phyloP scores from a whole-genome alignment of 2,329 filamentous ascomycete genomes.

The Macrophomina tecta region DNA sequence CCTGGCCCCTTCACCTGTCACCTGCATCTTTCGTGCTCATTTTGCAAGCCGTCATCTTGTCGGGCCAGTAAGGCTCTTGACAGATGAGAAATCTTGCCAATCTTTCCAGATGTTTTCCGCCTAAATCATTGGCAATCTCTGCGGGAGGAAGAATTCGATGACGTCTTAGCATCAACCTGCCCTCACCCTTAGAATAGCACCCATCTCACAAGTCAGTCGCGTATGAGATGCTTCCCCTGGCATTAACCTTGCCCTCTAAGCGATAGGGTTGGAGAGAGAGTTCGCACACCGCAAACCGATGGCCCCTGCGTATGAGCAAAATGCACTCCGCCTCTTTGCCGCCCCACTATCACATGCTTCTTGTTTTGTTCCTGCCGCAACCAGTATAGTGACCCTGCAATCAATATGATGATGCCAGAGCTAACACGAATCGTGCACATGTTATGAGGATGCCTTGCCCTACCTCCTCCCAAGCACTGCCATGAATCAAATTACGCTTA shows the following conservation, averaged over 20 bases:
- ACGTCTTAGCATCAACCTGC: too few species aligned
- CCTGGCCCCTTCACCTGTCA: not conserved
- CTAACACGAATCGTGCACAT: not conserved
- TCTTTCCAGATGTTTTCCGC: too few species aligned
- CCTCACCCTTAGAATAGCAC: too few species aligned
- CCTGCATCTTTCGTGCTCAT: not conserved
- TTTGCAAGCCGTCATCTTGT: not conserved
- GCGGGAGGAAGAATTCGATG: too few species aligned
- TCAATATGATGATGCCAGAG: not conserved
- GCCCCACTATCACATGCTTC: slow-evolving; percentile 23
- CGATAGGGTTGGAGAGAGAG: not conserved
- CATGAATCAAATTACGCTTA: too few species aligned
- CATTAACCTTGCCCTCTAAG: not conserved
- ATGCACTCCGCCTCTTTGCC: not conserved
- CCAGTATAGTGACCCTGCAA: not conserved
- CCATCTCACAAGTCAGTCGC: too few species aligned
- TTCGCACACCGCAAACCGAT: slow-evolving; percentile 3
- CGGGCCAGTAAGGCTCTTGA: not conserved
- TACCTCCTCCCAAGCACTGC: too few species aligned
- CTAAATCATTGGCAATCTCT: too few species aligned
- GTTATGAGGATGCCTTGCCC: too few species aligned
- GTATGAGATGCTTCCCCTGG: too few species aligned
- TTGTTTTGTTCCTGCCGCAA: not conserved
- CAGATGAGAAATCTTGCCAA: not conserved
- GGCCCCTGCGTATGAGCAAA: not conserved